Evolutionary conservation across 306 rosid species (phyloP).

Genomic region (Casuarina cunninghamiana): DNA sequence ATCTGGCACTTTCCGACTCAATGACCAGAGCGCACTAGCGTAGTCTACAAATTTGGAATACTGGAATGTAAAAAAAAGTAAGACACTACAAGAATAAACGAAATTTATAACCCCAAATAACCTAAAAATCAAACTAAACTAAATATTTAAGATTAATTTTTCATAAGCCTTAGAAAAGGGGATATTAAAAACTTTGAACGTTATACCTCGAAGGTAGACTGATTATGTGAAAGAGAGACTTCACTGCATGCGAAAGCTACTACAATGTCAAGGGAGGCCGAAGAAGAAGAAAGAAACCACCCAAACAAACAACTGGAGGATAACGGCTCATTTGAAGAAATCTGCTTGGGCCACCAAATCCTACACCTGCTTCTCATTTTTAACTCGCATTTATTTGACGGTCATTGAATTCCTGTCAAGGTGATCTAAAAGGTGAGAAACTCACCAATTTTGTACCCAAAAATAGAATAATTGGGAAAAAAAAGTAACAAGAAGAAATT

Average conservation of each 20-base stretch:
- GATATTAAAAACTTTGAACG: conserved; percentile 21
- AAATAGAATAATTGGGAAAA: too few relatives aligned
- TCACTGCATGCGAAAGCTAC: conserved; percentile 65
- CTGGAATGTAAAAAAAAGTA: neutral
- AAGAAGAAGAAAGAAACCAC: conserved; percentile 71
- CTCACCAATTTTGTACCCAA: too few relatives aligned
- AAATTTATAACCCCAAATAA: conserved; percentile 14
- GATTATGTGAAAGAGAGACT: conserved; percentile 40
- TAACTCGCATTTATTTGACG: conserved; percentile 9
- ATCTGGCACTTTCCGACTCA: neutral
- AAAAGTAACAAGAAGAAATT: too few relatives aligned
- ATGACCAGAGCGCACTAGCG: too few relatives aligned
- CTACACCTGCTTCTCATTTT: conserved; percentile 63
- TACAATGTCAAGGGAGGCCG: conserved; percentile 66
- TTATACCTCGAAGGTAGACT: conserved; percentile 56
- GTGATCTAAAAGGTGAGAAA: too few relatives aligned
- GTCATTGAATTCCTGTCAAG: too few relatives aligned
- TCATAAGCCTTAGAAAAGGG: conserved; percentile 4
- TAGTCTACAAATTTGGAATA: neutral
- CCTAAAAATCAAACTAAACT: neutral
- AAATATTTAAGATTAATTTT: conserved; percentile 11
- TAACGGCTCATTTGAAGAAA: conserved; percentile 45
- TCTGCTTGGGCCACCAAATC: conserved; percentile 94
- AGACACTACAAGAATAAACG: neutral
- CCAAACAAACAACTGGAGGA: conserved; percentile 63